Percentiles rank a stretch among this genome's conserved stretches.
phyloP scores from a whole-genome alignment of 164 flowering plant species.

The Pachysandra terminalis region DNA sequence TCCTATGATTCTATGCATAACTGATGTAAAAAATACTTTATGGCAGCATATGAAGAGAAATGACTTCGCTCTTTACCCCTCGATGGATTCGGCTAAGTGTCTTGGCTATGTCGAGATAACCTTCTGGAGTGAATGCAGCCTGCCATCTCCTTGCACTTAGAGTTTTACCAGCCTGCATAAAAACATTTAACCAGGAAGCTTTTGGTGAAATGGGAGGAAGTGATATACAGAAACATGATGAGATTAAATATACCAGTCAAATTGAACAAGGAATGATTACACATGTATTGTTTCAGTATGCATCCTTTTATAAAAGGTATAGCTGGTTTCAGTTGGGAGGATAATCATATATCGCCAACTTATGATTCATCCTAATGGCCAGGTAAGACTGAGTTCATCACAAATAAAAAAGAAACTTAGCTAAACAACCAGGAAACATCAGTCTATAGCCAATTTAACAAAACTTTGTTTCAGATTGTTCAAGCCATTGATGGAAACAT shows the following conservation, averaged over 20 bases:
- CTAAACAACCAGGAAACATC: too few species aligned
- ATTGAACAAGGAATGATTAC: background rate
- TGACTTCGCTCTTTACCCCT: slow-evolving; percentile 60
- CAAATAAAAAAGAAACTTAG: too few species aligned
- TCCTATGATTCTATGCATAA: background rate
- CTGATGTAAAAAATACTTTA: background rate
- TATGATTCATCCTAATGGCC: too few species aligned
- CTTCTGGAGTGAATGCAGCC: slow-evolving; percentile 84
- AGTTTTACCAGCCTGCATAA: slow-evolving; percentile 78
- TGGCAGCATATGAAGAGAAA: background rate
- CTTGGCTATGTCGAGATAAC: slow-evolving; percentile 71
- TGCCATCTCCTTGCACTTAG: slow-evolving; percentile 85
- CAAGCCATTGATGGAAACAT: too few species aligned
- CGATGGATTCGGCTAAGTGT: slow-evolving; percentile 71
- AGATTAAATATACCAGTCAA: background rate
- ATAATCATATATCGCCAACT: too few species aligned
- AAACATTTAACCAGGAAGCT: slow-evolving; percentile 4
- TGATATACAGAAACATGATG: background rate
- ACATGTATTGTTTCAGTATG: too few species aligned
- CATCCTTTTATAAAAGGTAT: too few species aligned
- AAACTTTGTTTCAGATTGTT: too few species aligned
- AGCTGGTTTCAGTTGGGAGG: too few species aligned
- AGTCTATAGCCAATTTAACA: too few species aligned
- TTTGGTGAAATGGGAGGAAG: background rate
- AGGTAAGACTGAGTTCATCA: too few species aligned